Conservation (phyloP, 2,329 filamentous ascomycete species). For the Furcasterigmium furcatum region DNA sequence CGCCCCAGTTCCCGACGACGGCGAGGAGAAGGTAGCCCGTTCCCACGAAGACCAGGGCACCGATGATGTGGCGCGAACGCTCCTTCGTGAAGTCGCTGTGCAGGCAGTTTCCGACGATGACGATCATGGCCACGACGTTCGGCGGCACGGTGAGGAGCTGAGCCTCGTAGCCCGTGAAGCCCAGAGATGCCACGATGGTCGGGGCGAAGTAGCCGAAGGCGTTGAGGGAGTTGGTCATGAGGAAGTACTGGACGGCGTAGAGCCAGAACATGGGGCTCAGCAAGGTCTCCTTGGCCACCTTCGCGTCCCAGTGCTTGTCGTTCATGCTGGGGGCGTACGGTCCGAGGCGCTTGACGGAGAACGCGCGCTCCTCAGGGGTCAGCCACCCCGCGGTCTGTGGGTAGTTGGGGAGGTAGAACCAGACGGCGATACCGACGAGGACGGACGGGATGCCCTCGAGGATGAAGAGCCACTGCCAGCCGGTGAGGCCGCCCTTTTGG, state of each 20-base stretch:
- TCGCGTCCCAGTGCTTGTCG: constrained; percentile 28
- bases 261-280: constrained; percentile 29
- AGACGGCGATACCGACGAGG: constrained; percentile 24
- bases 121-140: constrained; percentile 29
- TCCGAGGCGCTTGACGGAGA: constrained; percentile 28
- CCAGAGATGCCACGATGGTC: constrained; percentile 28
- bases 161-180: constrained; percentile 26
- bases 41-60: constrained; percentile 20
- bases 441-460: constrained; percentile 35
- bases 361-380: constrained; percentile 25
- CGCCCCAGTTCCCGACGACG: constrained; percentile 22
- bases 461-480: constrained; percentile 66
- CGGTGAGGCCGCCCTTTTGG: constrained; percentile 41
- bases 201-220: constrained; percentile 30
- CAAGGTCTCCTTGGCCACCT: constrained; percentile 25
- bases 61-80: constrained; percentile 25
- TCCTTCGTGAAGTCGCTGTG: constrained; percentile 26
- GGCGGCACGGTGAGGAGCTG: constrained; percentile 32
- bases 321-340: constrained; percentile 26
- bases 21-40: constrained; percentile 24
- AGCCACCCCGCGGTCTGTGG: constrained; percentile 29
- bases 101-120: constrained; percentile 25
- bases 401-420: constrained; percentile 27
- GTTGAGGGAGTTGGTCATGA: constrained; percentile 29
- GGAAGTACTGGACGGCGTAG: constrained; percentile 23